A percentile compares a stretch with the other conserved stretches of the same genome.
These are phyloP conservation scores for Angophora floribunda DNA, from an alignment of 345 rosid species.

Conservation along the genomic window DNA sequence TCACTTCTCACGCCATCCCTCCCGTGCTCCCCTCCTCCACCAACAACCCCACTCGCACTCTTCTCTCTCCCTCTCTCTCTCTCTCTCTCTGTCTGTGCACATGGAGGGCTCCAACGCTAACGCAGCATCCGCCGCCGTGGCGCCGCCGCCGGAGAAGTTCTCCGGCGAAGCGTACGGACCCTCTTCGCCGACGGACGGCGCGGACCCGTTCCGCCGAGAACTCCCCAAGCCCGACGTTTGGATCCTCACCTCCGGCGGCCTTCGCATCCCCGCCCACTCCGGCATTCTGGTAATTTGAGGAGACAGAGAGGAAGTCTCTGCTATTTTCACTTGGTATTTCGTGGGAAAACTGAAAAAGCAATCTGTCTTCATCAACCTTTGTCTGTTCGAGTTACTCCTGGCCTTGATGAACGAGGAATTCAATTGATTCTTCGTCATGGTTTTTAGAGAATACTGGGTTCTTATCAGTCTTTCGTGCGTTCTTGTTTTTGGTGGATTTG, in stretches of 20 bases:
- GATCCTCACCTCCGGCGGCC: slow-evolving; percentile 30
- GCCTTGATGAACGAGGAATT: not conserved
- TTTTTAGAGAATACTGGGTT: not conserved
- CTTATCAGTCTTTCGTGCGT: not conserved
- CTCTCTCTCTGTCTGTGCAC: not conserved
- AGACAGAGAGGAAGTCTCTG: not conserved
- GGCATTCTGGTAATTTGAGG: slow-evolving; percentile 17
- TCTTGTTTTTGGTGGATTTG: not conserved
- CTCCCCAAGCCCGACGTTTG: slow-evolving; percentile 22
- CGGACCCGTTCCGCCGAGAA: not conserved
- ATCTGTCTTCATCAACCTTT: not conserved
- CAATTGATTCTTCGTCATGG: not conserved
- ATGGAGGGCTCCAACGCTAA: not conserved
- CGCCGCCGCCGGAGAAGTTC: not conserved
- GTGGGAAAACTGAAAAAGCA: not conserved
- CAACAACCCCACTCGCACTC: not conserved
- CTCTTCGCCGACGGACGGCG: not conserved
- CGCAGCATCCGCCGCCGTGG: not conserved
- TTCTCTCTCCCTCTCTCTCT: not conserved
- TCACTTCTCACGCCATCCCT: not conserved
- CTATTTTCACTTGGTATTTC: not conserved
- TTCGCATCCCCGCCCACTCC: slow-evolving; percentile 31
- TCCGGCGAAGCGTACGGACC: not conserved
- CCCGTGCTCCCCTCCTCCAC: not conserved
- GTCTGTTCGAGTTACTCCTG: not conserved